Evolutionary conservation across 2,329 filamentous ascomycete genomes (phyloP).

Genomic region (Claviceps sp.): DNA sequence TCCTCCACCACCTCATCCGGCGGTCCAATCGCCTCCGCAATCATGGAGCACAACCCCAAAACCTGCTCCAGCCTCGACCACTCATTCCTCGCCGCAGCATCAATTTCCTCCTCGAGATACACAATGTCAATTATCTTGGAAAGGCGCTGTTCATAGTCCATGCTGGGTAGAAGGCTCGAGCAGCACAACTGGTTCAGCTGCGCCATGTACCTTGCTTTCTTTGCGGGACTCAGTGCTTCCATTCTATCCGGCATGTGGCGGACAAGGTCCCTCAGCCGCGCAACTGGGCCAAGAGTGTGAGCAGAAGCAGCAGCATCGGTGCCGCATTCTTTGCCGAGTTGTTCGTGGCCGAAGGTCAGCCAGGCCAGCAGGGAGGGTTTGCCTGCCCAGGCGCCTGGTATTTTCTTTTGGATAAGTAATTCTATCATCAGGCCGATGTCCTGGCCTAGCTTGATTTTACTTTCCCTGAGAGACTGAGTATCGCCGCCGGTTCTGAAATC

Average conservation of each 20-base stretch:
- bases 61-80: constrained; percentile 15
- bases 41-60: constrained; percentile 13
- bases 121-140: constrained; percentile 13
- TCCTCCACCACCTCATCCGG: constrained; percentile 8
- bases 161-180: constrained; percentile 4
- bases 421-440: not conserved
- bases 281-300: not conserved
- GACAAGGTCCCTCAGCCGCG: not conserved
- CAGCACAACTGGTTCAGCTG: constrained; percentile 10
- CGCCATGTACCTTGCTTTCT: constrained; percentile 12
- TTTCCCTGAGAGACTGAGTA: not conserved
- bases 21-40: constrained; percentile 13
- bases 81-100: constrained; percentile 10
- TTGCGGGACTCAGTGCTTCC: not conserved
- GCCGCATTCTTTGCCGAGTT: not conserved
- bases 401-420: not conserved
- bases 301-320: no score
- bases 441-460: not conserved
- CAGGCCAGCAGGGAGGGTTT: not conserved
- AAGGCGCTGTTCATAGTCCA: constrained; percentile 12
- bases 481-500: not conserved
- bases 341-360: constrained; percentile 9
- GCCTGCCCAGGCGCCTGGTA: not conserved
- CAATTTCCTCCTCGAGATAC: constrained; percentile 16
- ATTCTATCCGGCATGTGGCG: not conserved